phyloP scores from a whole-genome alignment of 1,139 yeast genomes.

The Suhomyces bokatorum region DNA sequence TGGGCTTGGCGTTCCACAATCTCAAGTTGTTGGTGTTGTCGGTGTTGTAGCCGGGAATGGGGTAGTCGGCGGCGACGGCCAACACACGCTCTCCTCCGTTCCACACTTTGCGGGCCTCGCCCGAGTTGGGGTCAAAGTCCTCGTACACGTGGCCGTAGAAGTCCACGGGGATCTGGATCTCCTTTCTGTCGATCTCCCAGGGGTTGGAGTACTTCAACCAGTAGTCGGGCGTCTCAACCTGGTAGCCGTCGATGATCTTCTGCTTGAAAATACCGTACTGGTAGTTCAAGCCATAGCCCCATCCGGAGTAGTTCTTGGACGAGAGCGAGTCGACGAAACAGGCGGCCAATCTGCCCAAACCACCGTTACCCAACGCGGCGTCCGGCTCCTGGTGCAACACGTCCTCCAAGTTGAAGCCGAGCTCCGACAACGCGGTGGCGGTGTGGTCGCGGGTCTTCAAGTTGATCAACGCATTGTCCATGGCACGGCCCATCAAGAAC shows the following conservation, averaged over 20 bases:
- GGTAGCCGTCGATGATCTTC: conserved; percentile 87
- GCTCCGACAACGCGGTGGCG: conserved; percentile 58
- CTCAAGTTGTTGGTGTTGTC: conserved; percentile 84
- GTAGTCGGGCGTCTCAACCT: conserved; percentile 91
- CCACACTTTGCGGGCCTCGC: conserved; percentile 64
- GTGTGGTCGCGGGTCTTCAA: conserved; percentile 56
- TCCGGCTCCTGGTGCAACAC: conserved; percentile 85
- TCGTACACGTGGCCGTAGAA: conserved; percentile 83
- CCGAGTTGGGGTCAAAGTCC: conserved; percentile 51
- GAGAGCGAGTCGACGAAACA: conserved; percentile 90
- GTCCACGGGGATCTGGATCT: conserved; percentile 89
- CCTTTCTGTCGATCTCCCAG: conserved; percentile 88
- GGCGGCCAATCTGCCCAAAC: conserved; percentile 92
- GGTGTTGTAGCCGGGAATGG: conserved; percentile 89
- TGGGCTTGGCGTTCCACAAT: conserved; percentile 88
- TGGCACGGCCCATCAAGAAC: conserved; percentile 92
- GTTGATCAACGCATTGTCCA: conserved; percentile 91
- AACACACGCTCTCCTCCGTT: conserved; percentile 84
- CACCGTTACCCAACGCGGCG: conserved; percentile 95
- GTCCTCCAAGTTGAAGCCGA: conserved; percentile 89
- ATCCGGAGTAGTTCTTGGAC: conserved; percentile 84
- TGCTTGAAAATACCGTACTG: conserved; percentile 94
- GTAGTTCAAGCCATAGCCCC: conserved; percentile 96
- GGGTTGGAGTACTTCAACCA: conserved; percentile 89
- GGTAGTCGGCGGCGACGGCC: conserved; percentile 92